phyloP scores from a whole-genome alignment of 2,329 filamentous ascomycete species.

The Seiridium unicorne region DNA sequence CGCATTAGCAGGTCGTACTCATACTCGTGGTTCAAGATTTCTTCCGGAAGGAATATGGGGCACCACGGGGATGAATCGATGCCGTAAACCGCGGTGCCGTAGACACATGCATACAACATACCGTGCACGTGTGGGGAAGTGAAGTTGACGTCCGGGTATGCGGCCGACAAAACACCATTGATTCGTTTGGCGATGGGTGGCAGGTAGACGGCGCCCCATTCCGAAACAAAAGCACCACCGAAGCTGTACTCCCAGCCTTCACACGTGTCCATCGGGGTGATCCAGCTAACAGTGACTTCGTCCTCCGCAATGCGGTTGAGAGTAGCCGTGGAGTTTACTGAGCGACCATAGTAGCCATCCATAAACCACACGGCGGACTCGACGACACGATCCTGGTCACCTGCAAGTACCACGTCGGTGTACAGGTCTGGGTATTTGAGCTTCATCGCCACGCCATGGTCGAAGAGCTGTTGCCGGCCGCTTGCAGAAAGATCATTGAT shows the following conservation, averaged over 20 bases:
- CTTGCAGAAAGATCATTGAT: constrained; percentile 16
- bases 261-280: constrained; percentile 19
- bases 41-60: constrained; percentile 15
- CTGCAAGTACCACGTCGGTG: constrained; percentile 15
- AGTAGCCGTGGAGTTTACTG: constrained; percentile 13
- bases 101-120: constrained; percentile 21
- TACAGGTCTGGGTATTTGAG: constrained; percentile 16
- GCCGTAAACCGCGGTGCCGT: constrained; percentile 18
- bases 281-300: constrained; percentile 17
- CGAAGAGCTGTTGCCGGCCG: constrained; percentile 19
- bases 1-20: constrained; percentile 22
- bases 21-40: constrained; percentile 19
- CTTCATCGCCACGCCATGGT: constrained; percentile 18
- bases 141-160: constrained; percentile 16
- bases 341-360: constrained; percentile 19
- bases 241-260: constrained; percentile 12
- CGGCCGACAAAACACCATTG: constrained; percentile 12
- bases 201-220: constrained; percentile 18
- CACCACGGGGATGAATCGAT: constrained; percentile 19
- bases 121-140: constrained; percentile 15
- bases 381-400: constrained; percentile 18
- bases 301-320: constrained; percentile 12
- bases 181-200: constrained; percentile 17
- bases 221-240: constrained; percentile 7
- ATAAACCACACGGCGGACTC: constrained; percentile 20